These are phyloP conservation scores for Pyracantha coccinea DNA, from an alignment of 331 rosid genomes.

Conservation along the genomic window DNA sequence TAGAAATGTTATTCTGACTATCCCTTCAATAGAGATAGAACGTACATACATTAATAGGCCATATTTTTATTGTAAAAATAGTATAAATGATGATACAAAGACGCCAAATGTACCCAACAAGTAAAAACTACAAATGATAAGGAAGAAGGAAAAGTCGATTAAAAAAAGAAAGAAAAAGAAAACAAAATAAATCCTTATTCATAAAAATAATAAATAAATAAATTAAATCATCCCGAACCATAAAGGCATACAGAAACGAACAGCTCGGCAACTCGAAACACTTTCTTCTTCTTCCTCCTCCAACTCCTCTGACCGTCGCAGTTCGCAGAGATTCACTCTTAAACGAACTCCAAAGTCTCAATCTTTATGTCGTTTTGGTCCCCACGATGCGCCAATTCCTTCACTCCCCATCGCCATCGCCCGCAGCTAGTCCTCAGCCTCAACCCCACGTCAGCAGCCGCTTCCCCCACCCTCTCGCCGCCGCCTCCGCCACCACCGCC, in stretches of 20 bases:
- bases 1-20: too few relatives aligned
- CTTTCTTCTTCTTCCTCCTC: neutral
- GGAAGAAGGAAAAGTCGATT: neutral
- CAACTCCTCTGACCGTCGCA: neutral
- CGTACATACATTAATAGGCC: rapidly evolving
- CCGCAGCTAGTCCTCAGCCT: neutral
- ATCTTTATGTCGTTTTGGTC: neutral
- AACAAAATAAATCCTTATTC: too few relatives aligned
- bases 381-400: conserved; percentile 33
- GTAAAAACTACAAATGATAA: neutral
- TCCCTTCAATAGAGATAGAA: too few relatives aligned
- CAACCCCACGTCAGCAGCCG: conserved; percentile 13
- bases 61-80: too few relatives aligned
- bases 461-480: conserved; percentile 24
- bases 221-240: too few relatives aligned
- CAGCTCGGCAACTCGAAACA: neutral
- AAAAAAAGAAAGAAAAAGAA: neutral
- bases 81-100: too few relatives aligned
- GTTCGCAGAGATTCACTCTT: neutral
- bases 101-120: neutral
- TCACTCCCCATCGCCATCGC: conserved; percentile 18
- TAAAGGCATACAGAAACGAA: neutral
- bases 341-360: neutral
- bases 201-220: neutral
- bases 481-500: conserved; percentile 27